A percentile compares a stretch with the other conserved stretches of the same genome.
These are phyloP conservation scores for Guillardia theta DNA, from an alignment of 78 protist genomes.

Conservation along the genomic window DNA sequence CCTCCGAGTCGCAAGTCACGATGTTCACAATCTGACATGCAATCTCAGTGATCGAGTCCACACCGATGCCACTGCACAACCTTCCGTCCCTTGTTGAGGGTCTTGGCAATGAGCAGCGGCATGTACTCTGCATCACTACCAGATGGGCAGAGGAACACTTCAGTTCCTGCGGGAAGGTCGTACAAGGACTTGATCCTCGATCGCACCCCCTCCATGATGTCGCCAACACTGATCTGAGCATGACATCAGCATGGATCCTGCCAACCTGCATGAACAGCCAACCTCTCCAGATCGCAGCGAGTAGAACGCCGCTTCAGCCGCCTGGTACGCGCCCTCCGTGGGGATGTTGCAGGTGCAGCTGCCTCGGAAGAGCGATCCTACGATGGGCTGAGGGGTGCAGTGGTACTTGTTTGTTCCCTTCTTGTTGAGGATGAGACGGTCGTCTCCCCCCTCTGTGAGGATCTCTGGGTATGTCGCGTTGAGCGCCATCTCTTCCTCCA, in stretches of 20 bases:
- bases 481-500: too few relatives aligned
- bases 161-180: neutral
- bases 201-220: constrained; percentile 5
- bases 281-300: neutral
- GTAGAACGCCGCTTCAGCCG: neutral
- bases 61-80: too few relatives aligned
- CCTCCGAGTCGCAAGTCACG: neutral
- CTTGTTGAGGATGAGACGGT: neutral
- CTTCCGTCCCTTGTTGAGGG: neutral
- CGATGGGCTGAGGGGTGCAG: neutral
- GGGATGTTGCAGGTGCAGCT: constrained; percentile 18
- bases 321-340: neutral
- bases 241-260: too few relatives aligned
- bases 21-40: constrained; percentile 6
- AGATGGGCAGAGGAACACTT: neutral
- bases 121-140: constrained; percentile 19
- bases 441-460: neutral
- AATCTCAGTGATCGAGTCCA: too few relatives aligned
- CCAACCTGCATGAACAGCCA: neutral
- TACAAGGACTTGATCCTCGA: neutral
- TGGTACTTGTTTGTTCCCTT: neutral
- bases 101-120: constrained; percentile 2
- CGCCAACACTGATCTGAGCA: neutral
- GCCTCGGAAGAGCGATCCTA: neutral
- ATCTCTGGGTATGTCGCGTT: neutral